Base-by-base conservation (phyloP, 805 yeast species). In the Lachancea kluyveri region DNA sequence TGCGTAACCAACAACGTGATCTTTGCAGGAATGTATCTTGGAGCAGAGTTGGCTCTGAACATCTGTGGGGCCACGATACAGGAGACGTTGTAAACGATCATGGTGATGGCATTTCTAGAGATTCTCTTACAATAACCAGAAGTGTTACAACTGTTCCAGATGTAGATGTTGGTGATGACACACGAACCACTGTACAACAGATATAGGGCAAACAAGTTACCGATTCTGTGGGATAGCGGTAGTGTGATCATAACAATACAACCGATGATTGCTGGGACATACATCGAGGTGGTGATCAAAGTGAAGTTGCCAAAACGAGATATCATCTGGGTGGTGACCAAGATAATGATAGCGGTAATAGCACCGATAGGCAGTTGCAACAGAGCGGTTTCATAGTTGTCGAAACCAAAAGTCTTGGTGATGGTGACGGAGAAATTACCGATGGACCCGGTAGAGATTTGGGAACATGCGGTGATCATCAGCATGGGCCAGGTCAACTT, bases 11-110 rank as follows among this genome's bases (percentile, higher is more conserved):
- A 51, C 27, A 76, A 56, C 0, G 76, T 68, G 19, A 74, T 66
- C 44, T 76, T 75, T 6, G 83, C 85, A 7, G 77, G 68, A 10
- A 54, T 60, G 42, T 74, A 78, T 10, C 60, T 53, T 18, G 82
- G 82, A 8, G 70, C 66, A 35, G 71, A 65, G 11, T 60, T 42
- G 0, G 62, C 62, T 40, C 72, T 67, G 54, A 77, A 77, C 44
- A 75, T 57, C 44, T 77, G 81, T 3, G 86, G 83, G 0, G 82
- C 84, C 29, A 75, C 61, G 37, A 80, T 56, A 43, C 77, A 68
- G 6, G 78, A 74, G 15, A 74, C 52, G 8, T 76, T 72, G 46
- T 74, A 75, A n/a, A 68, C 71, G 32, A 74, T 60, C 75, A 75
- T 68, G 1, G 76, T 73, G 15, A 68, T 44, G 4, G 70, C 73